Evolutionary conservation across 139 green algal species (phyloP).

Genomic region (Coelastrella sp.): DNA sequence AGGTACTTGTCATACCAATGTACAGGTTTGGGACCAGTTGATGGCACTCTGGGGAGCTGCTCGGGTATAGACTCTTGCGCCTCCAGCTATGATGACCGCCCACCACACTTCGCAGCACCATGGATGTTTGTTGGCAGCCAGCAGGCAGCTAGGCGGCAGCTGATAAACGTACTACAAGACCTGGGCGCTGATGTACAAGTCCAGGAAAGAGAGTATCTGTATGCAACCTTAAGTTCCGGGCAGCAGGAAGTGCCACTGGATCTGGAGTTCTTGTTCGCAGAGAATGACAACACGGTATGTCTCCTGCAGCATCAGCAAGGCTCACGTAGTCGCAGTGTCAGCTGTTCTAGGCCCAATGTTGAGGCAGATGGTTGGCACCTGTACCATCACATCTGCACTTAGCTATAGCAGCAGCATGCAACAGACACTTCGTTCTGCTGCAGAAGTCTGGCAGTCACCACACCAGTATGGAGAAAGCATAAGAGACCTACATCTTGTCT

Average conservation of each 20-base stretch:
- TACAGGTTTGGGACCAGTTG: constrained; percentile 10
- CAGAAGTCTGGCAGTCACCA: no score
- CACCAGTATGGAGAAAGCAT: no score
- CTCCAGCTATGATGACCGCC: constrained; percentile 48
- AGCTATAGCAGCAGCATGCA: no score
- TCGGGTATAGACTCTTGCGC: constrained; percentile 25
- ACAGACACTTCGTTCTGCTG: no score
- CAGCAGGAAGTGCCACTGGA: background rate
- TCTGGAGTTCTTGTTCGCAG: constrained; percentile 49
- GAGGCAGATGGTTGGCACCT: background rate
- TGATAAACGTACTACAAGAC: background rate
- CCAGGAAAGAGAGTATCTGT: constrained; percentile 38
- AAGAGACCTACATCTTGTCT: background rate
- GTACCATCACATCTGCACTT: no score
- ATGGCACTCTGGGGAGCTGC: constrained; percentile 45
- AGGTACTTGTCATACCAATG: background rate
- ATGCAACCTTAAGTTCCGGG: constrained; percentile 14
- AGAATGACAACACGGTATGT: constrained; percentile 38
- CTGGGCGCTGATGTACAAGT: constrained; percentile 4
- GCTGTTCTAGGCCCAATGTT: background rate
- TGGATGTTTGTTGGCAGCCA: constrained; percentile 44
- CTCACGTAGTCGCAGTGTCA: background rate
- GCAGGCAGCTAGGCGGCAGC: background rate
- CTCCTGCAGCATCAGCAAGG: background rate
- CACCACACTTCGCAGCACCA: constrained; percentile 42